phyloP scores from a whole-genome alignment of 1,284 basidiomycete species.

The Fomitopsis pinicola region DNA sequence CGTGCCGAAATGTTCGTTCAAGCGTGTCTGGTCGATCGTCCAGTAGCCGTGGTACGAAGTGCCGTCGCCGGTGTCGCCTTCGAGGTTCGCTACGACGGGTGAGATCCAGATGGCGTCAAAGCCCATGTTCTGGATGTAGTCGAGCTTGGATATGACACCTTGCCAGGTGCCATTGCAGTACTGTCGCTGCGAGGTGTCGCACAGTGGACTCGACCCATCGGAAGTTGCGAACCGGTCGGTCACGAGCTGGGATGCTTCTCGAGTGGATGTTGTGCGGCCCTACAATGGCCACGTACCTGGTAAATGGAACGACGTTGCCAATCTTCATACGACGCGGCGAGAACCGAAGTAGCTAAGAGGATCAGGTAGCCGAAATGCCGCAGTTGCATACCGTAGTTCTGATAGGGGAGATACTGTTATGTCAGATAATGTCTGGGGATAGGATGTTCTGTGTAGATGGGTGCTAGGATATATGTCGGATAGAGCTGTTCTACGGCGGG shows the following conservation, averaged over 20 bases:
- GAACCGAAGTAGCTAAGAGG: conserved; percentile 7
- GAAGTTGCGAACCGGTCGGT: conserved; percentile 70
- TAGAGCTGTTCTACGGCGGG: too few relatives aligned
- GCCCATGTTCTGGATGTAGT: conserved; percentile 75
- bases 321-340: conserved; percentile 18
- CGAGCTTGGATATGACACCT: conserved; percentile 67
- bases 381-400: too few relatives aligned
- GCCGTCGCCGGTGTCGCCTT: conserved; percentile 62
- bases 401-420: too few relatives aligned
- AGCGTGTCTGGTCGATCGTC: conserved; percentile 56
- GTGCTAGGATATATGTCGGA: too few relatives aligned
- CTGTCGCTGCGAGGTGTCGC: conserved; percentile 45
- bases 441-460: too few relatives aligned
- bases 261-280: too few relatives aligned
- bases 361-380: not conserved
- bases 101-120: conserved; percentile 75
- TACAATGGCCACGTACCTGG: conserved; percentile 6
- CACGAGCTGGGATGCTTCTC: conserved; percentile 46
- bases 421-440: too few relatives aligned
- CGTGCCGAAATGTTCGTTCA: conserved; percentile 70
- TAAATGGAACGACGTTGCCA: conserved; percentile 22
- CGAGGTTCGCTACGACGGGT: conserved; percentile 65
- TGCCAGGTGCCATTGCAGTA: conserved; percentile 82
- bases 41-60: conserved; percentile 71
- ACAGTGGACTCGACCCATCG: conserved; percentile 47